Evolutionary conservation across 495 filamentous ascomycete genomes (phyloP).

Genomic region (Penicillium chermesinum): DNA sequence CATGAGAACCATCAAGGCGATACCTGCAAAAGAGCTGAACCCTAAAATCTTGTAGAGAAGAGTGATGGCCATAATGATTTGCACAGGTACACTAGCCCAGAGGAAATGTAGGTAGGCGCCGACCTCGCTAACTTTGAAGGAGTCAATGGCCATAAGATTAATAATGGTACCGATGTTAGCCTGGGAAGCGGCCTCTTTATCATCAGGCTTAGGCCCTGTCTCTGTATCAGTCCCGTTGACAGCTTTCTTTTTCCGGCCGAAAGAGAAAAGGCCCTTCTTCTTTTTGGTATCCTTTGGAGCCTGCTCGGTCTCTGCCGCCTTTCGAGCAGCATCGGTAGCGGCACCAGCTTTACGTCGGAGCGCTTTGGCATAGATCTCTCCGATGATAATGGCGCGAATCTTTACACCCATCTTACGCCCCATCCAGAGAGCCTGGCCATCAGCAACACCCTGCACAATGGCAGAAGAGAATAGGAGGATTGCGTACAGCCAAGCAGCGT

Average conservation of each 20-base stretch:
- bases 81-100: slow-evolving; percentile 77
- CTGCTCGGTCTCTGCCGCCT: slow-evolving; percentile 30
- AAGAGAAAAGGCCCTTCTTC: slow-evolving; percentile 48
- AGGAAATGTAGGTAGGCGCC: slow-evolving; percentile 90
- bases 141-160: slow-evolving; percentile 98
- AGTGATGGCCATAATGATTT: slow-evolving; percentile 66
- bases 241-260: slow-evolving; percentile 55
- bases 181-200: slow-evolving; percentile 55
- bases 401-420: slow-evolving; percentile 92
- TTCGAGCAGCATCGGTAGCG: slow-evolving; percentile 51
- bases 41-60: slow-evolving; percentile 88
- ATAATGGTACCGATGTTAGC: slow-evolving; percentile 95
- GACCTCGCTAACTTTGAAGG: slow-evolving; percentile 94
- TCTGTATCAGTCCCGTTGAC: slow-evolving; percentile 29
- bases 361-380: slow-evolving; percentile 96
- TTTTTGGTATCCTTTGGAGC: slow-evolving; percentile 25
- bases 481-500: slow-evolving; percentile 95
- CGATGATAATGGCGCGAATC: slow-evolving; percentile 89
- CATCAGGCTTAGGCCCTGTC: slow-evolving; percentile 31
- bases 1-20: slow-evolving; percentile 83
- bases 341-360: slow-evolving; percentile 86
- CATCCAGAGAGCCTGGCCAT: slow-evolving; percentile 86
- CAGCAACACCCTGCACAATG: slow-evolving; percentile 68
- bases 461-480: slow-evolving; percentile 81
- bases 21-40: slow-evolving; percentile 87